These are phyloP conservation scores for Amoebophrya sp. DNA, from an alignment of 169 alveolate species.

Conservation along the genomic window DNA sequence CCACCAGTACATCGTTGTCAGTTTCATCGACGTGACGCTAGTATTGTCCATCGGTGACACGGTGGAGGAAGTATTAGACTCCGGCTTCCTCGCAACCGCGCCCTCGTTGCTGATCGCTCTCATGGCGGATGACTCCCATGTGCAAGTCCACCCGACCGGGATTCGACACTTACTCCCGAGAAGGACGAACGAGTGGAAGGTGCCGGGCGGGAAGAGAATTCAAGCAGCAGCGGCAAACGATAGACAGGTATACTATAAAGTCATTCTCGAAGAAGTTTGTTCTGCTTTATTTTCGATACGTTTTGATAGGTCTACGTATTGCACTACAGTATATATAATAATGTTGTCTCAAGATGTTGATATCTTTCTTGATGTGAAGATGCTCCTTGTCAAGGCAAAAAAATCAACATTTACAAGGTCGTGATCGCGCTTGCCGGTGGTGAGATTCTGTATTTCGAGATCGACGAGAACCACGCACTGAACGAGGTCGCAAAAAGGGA, in stretches of 20 bases:
- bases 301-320: too few species aligned
- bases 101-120: slow-evolving; percentile 52
- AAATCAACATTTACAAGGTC: too few species aligned
- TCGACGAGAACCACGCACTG: slow-evolving; percentile 77
- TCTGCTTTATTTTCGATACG: too few species aligned
- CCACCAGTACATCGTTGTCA: slow-evolving; percentile 84
- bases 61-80: slow-evolving; percentile 81
- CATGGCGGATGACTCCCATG: slow-evolving; percentile 76
- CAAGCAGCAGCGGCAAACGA: slow-evolving; percentile 81
- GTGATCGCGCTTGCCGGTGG: slow-evolving; percentile 67
- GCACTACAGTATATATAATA: too few species aligned
- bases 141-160: slow-evolving; percentile 85
- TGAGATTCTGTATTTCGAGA: slow-evolving; percentile 85
- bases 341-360: too few species aligned
- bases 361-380: too few species aligned
- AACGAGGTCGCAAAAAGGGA: slow-evolving; percentile 70
- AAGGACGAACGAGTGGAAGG: slow-evolving; percentile 64
- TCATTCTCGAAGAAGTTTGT: too few species aligned
- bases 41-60: slow-evolving; percentile 90
- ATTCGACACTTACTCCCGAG: slow-evolving; percentile 71
- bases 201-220: slow-evolving; percentile 71
- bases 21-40: slow-evolving; percentile 86
- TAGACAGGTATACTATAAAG: slow-evolving; percentile 73
- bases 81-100: slow-evolving; percentile 46
- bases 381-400: too few species aligned